A percentile compares a stretch with the other conserved stretches of the same genome.
These are phyloP conservation scores for Luffa acutangula DNA, from an alignment of 306 rosid genomes.

Conservation along the genomic window DNA sequence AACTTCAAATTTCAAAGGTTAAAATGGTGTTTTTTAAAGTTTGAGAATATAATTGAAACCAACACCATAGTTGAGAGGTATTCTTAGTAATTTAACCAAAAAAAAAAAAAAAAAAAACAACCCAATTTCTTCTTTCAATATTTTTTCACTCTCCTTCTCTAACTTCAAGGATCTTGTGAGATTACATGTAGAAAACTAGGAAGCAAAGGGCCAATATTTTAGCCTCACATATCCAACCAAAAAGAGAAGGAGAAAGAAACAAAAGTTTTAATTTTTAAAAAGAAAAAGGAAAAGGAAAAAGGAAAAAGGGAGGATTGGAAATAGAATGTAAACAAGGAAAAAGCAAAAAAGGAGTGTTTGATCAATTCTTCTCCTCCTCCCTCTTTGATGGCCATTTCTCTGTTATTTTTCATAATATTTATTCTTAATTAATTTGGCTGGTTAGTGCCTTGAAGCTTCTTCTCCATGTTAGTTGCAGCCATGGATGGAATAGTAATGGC, in stretches of 20 bases:
- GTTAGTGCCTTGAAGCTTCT: not conserved
- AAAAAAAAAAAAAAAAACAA: not conserved
- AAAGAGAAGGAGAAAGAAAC: not conserved
- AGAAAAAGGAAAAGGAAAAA: not conserved
- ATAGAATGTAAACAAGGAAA: not conserved
- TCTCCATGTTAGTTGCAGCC: not conserved
- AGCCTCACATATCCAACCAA: not conserved
- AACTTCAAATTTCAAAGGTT: no score
- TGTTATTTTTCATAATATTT: not conserved
- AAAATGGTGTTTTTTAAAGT: no score
- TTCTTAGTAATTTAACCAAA: no score
- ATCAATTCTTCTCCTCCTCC: not conserved
- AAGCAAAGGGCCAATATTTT: not conserved
- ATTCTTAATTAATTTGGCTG: not conserved
- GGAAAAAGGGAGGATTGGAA: not conserved
- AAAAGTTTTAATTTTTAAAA: not conserved
- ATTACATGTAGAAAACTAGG: not conserved
- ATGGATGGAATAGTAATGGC: not conserved
- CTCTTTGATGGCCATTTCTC: not conserved
- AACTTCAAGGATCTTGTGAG: not conserved
- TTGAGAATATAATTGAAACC: no score
- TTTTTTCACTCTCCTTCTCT: not conserved
- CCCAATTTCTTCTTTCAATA: not conserved
- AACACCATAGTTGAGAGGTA: no score
- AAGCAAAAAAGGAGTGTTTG: not conserved